A percentile compares a stretch with the other conserved stretches of the same genome.
These are phyloP conservation scores for Onygena corvina DNA, from an alignment of 2,329 filamentous ascomycete species.

Conservation along the genomic window DNA sequence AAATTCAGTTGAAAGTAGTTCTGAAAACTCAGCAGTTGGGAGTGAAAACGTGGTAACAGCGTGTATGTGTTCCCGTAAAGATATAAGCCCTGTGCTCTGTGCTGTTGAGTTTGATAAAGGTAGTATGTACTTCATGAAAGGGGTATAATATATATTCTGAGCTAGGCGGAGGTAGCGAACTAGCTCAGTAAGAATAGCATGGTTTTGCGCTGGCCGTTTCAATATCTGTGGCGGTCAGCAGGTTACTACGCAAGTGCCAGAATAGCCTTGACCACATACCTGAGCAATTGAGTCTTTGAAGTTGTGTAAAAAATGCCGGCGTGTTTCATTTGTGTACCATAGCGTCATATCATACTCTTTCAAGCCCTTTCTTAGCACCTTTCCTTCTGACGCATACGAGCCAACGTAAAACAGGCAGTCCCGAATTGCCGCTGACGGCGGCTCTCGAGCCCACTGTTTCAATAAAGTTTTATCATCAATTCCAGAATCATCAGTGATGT, in stretches of 20 bases:
- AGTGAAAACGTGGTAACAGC: constrained; percentile 39
- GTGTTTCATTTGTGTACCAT: constrained; percentile 36
- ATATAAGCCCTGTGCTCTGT: constrained; percentile 24
- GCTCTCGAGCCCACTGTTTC: constrained; percentile 23
- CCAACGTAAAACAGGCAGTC: constrained; percentile 28
- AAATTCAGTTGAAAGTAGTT: constrained; percentile 35
- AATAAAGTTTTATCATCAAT: constrained; percentile 17
- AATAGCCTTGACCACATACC: constrained; percentile 20
- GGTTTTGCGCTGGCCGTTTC: neutral
- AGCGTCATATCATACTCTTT: constrained; percentile 25
- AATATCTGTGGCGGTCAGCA: neutral
- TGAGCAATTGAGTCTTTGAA: constrained; percentile 24
- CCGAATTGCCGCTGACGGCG: constrained; percentile 22
- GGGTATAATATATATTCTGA: constrained; percentile 29
- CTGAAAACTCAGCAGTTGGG: constrained; percentile 31
- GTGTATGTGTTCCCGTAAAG: constrained; percentile 35
- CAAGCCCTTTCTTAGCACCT: constrained; percentile 11
- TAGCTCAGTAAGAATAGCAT: constrained; percentile 16
- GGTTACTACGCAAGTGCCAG: too few species aligned
- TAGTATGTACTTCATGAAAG: constrained; percentile 26
- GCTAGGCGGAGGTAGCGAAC: constrained; percentile 28
- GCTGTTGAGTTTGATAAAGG: constrained; percentile 20
- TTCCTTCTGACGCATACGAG: constrained; percentile 16
- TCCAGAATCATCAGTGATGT: constrained; percentile 7
- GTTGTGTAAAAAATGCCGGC: constrained; percentile 33